Conservation (phyloP, 2,329 filamentous ascomycete genomes). For the Cercospora zeae-maydis region DNA sequence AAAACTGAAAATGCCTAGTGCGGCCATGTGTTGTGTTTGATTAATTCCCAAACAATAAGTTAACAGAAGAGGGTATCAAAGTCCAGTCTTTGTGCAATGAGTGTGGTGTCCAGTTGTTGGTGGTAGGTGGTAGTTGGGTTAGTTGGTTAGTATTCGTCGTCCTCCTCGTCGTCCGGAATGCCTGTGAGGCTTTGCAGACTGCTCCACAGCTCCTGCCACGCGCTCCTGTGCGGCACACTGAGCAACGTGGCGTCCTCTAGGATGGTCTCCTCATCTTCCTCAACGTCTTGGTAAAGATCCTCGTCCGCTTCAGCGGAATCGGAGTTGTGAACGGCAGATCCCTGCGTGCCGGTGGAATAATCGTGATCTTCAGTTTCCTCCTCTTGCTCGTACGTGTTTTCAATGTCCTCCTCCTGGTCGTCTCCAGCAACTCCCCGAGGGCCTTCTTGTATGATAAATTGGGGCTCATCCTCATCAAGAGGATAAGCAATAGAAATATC, state of each 20-base stretch:
- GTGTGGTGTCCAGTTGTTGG: slow-evolving; percentile 3
- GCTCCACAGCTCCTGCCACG: slow-evolving; percentile 37
- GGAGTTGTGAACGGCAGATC: slow-evolving; percentile 31
- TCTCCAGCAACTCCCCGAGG: slow-evolving; percentile 6
- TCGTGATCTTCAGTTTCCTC: slow-evolving; percentile 20
- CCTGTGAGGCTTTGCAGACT: slow-evolving; percentile 34
- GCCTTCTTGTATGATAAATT: neutral
- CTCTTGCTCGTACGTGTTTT: slow-evolving; percentile 3
- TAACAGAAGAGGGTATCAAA: slow-evolving; percentile 1
- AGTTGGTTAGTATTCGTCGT: slow-evolving; percentile 15
- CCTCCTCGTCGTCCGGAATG: slow-evolving; percentile 30
- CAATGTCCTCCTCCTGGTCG: neutral
- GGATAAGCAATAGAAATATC: slow-evolving; percentile 2
- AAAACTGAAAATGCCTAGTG: neutral
- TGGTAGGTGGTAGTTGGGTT: neutral
- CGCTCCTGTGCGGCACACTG: slow-evolving; percentile 26
- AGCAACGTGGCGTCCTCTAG: slow-evolving; percentile 10
- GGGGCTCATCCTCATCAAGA: slow-evolving; percentile 2
- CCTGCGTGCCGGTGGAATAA: slow-evolving; percentile 2
- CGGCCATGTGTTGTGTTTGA: neutral
- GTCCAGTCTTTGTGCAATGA: slow-evolving; percentile 11
- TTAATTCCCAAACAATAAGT: slow-evolving; percentile 2
- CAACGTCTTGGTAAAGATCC: slow-evolving; percentile 19
- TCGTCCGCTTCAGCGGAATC: slow-evolving; percentile 19
- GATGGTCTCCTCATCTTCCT: slow-evolving; percentile 17